phyloP scores from a whole-genome alignment of 73 alveolate species.

The Stentor coeruleus region DNA sequence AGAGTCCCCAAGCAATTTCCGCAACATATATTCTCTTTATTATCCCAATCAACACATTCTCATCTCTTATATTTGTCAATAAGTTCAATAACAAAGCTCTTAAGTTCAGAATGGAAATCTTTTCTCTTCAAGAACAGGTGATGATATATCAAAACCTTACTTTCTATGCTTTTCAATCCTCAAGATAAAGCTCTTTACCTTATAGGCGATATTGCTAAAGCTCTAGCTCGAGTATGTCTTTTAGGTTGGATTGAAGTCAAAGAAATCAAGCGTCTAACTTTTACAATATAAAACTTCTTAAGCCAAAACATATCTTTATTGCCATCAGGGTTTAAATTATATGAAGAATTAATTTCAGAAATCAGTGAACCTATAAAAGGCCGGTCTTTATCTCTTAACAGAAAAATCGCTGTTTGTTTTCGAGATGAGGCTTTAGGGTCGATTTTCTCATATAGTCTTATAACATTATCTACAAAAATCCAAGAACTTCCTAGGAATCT shows the following conservation, averaged over 20 bases:
- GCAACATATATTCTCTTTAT: neutral
- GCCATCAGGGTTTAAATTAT: constrained; percentile 5
- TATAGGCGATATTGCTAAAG: neutral
- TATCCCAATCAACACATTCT: neutral
- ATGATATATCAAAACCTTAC: neutral
- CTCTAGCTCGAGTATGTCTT: neutral
- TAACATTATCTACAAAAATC: too few relatives aligned
- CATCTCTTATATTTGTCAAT: neutral
- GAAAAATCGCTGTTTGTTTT: neutral
- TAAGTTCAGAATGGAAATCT: neutral
- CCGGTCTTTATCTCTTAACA: neutral
- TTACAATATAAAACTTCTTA: neutral
- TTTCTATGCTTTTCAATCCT: too few relatives aligned
- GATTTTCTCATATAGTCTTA: neutral
- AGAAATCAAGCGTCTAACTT: neutral
- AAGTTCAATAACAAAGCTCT: neutral
- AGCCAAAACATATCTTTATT: neutral
- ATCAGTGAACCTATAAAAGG: constrained; percentile 10
- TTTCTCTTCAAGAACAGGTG: neutral
- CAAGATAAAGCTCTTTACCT: too few relatives aligned
- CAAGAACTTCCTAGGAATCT: too few relatives aligned
- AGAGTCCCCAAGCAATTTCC: neutral
- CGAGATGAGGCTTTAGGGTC: constrained; percentile 9
- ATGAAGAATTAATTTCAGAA: neutral
- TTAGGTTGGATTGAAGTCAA: neutral